Conservation (phyloP, 495 filamentous ascomycete genomes). For the Xylaria sp. region DNA sequence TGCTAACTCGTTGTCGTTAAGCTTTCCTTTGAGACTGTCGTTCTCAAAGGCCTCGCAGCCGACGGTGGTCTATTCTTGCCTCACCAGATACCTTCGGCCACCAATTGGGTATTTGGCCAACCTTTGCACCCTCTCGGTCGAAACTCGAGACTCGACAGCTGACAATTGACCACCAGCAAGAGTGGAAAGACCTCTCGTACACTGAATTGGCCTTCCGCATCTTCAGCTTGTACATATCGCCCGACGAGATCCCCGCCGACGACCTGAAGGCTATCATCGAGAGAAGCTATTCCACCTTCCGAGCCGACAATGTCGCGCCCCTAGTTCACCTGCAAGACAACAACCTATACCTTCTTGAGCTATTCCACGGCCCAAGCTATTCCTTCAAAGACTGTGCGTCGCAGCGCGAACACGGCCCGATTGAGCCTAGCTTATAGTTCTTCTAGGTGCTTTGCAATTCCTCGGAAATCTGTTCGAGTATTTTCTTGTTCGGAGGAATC, state of each 20-base stretch:
- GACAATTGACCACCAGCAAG: constrained; percentile 39
- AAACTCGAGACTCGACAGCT: not conserved
- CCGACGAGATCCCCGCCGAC: constrained; percentile 76
- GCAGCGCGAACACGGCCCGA: not conserved
- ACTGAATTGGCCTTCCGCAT: constrained; percentile 79
- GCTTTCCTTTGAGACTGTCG: constrained; percentile 90
- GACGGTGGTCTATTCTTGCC: constrained; percentile 93
- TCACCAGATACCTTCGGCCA: constrained; percentile 73
- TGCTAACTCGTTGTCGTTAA: constrained; percentile 42
- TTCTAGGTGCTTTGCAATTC: constrained; percentile 77
- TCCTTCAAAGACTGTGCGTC: constrained; percentile 78
- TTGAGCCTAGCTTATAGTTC: constrained; percentile 30
- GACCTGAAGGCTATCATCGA: constrained; percentile 84
- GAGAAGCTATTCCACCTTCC: constrained; percentile 86
- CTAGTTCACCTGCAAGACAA: constrained; percentile 72
- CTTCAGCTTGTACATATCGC: constrained; percentile 80
- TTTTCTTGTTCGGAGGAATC: constrained; percentile 83
- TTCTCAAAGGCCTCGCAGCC: constrained; percentile 86
- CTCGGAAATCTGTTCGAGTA: constrained; percentile 97
- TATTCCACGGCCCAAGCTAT: constrained; percentile 98
- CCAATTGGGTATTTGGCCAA: constrained; percentile 57
- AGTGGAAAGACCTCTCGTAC: constrained; percentile 80
- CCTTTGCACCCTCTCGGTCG: not conserved
- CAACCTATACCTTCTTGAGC: constrained; percentile 84
- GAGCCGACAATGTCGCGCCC: constrained; percentile 74